Evolutionary conservation across 257 asterid species (phyloP).

Genomic region (Gentiana dahurica): DNA sequence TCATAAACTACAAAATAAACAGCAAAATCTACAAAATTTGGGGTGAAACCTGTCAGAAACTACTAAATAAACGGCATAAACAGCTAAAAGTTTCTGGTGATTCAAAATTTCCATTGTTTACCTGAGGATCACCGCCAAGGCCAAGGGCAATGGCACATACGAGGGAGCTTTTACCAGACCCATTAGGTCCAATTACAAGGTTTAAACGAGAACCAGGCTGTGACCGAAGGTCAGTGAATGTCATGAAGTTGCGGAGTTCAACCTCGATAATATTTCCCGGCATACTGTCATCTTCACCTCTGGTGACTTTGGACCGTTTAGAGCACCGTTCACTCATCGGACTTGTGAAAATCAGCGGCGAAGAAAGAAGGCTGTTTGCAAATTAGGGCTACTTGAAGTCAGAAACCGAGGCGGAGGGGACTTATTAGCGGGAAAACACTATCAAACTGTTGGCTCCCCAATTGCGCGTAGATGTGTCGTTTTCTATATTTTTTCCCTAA

Average conservation of each 20-base stretch:
- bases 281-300: constrained; percentile 74
- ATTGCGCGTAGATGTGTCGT: too few relatives aligned
- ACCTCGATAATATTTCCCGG: constrained; percentile 74
- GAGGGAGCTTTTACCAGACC: constrained; percentile 96
- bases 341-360: too few relatives aligned
- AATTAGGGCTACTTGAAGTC: too few relatives aligned
- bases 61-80: constrained; percentile 8
- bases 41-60: constrained; percentile 9
- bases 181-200: constrained; percentile 95
- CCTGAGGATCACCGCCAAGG: constrained; percentile 96
- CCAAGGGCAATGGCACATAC: constrained; percentile 96
- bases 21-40: constrained; percentile 44
- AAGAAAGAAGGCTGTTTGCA: too few relatives aligned
- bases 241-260: constrained; percentile 89
- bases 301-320: constrained; percentile 46
- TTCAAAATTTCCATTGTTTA: constrained; percentile 6
- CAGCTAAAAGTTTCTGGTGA: background rate
- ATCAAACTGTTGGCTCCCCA: too few relatives aligned
- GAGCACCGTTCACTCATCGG: constrained; percentile 38
- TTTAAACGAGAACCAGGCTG: constrained; percentile 78
- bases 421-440: too few relatives aligned
- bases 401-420: too few relatives aligned
- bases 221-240: constrained; percentile 57
- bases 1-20: constrained; percentile 11
- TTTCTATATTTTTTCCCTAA: too few relatives aligned